Base-by-base conservation (phyloP, 2,329 filamentous ascomycete species). In the Cadophora malorum region DNA sequence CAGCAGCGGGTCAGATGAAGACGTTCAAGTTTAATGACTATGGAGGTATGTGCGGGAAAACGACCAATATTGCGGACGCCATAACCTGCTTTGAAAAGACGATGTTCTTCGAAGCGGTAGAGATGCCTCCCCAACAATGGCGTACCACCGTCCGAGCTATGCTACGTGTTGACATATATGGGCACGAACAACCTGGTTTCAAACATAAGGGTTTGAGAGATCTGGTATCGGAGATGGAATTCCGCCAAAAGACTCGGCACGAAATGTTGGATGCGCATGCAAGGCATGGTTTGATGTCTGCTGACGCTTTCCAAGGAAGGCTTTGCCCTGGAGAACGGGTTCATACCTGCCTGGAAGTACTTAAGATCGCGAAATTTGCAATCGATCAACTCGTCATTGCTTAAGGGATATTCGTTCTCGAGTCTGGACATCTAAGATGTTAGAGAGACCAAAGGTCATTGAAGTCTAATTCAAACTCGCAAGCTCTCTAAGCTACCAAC, bases 81-180 rank as follows among this genome's bases (percentile, higher is more conserved):
- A 61, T 71, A 60, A 60, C 41, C 12, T 74, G 73, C 50, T 41
- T 67, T 28, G 69, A 74, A 50, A 72, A 71, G 35, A 67, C 69
- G 10, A 60, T 74, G 16, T 73, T 70, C n/a, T 80, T 82, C 68
- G 79, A 83, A 68, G 78, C 82, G 66, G 77, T 79, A 16, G 77
- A 80, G 52, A 81, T 89, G 77, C 80, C 84, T 33, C 86, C 87
- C 0, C 77, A 80, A 4, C 76, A 83, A 71, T 90, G 88, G 87
- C 80, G 86, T 45, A 79, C 81, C 8, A 81, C 81, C 1, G 81
- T 88, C 50, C 81, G 86, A 16, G 83, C 84, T 1, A 78, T 90
- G 66, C 77, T 90, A 21, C 83, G 83, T 67, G 72, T 85, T 14
- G 87, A 90, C 72, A 83, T 90, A 8, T 88, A 89, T 74, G 87